Conservation (phyloP, 768 basidiomycete species). For the Pleurotus tuber-regium region DNA sequence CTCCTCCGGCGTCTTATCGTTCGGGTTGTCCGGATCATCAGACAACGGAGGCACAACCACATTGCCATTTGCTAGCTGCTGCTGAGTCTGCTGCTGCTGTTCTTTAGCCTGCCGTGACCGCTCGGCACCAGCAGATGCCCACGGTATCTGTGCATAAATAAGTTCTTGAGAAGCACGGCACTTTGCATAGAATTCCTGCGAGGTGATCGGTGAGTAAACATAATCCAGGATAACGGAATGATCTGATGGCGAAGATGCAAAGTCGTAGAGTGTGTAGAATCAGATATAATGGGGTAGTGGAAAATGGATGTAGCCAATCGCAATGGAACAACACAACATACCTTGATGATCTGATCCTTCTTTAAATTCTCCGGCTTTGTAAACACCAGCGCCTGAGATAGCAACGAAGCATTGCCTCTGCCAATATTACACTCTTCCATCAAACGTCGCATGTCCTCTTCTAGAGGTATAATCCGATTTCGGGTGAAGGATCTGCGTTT, state of each 20-base stretch:
- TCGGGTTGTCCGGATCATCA: constrained; percentile 25
- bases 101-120: constrained; percentile 49
- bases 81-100: constrained; percentile 19
- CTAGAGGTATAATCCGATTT: constrained; percentile 57
- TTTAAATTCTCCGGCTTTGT: constrained; percentile 71
- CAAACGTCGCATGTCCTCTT: constrained; percentile 82
- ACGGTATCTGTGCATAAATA: constrained; percentile 83
- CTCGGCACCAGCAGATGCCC: constrained; percentile 84
- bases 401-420: constrained; percentile 72
- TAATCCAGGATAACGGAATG: background rate
- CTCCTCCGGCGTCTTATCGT: constrained; percentile 67
- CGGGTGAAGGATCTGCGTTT: constrained; percentile 37
- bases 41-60: constrained; percentile 11
- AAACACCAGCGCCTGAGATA: constrained; percentile 64
- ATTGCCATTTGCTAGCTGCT: constrained; percentile 16
- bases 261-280: background rate
- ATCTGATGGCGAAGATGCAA: background rate
- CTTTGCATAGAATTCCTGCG: constrained; percentile 79
- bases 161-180: constrained; percentile 83
- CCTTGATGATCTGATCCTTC: constrained; percentile 65
- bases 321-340: constrained; percentile 29
- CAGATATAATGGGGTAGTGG: background rate
- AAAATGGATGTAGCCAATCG: background rate
- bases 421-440: constrained; percentile 86
- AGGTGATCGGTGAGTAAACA: constrained; percentile 6